Percentiles rank a stretch among this genome's conserved stretches.
phyloP scores from a whole-genome alignment of 345 rosid species.

The Citrus reticulata region DNA sequence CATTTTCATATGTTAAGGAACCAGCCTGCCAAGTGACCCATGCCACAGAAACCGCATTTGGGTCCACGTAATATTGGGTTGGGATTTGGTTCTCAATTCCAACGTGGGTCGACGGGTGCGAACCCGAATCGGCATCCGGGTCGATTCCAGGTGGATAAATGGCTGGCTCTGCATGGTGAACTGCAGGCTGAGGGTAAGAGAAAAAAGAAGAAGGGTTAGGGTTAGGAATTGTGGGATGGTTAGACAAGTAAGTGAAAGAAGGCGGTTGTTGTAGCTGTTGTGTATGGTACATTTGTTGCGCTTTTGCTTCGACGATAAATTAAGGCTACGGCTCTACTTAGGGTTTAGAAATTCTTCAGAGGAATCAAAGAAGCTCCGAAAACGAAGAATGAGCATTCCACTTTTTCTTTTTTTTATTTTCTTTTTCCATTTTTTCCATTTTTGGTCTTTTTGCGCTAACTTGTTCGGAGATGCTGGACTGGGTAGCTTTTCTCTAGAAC shows the following conservation, averaged over 20 bases:
- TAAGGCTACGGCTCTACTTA: background rate
- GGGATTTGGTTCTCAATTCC: background rate
- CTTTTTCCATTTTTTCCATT: too few relatives aligned
- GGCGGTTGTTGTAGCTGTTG: background rate
- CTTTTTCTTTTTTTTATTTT: too few relatives aligned
- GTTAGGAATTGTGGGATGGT: background rate
- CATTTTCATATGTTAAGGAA: constrained; percentile 14
- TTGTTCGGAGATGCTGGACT: too few relatives aligned
- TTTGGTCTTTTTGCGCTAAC: too few relatives aligned
- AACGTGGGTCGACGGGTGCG: background rate
- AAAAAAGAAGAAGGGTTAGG: background rate
- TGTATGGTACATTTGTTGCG: background rate
- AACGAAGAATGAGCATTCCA: background rate
- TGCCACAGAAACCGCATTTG: constrained; percentile 10
- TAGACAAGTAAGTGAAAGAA: constrained; percentile 7
- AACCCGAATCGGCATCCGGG: background rate
- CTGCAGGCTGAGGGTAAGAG: background rate
- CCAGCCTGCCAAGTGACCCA: constrained; percentile 11
- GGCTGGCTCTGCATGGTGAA: constrained; percentile 1
- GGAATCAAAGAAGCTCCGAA: background rate
- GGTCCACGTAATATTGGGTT: constrained; percentile 6
- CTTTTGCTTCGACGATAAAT: background rate
- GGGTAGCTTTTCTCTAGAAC: too few relatives aligned
- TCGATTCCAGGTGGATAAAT: constrained; percentile 20
- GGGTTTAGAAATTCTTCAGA: background rate